These are phyloP conservation scores for Rhizophagus clarus DNA, from an alignment of 192 early-diverging fungal genomes.

Conservation along the genomic window DNA sequence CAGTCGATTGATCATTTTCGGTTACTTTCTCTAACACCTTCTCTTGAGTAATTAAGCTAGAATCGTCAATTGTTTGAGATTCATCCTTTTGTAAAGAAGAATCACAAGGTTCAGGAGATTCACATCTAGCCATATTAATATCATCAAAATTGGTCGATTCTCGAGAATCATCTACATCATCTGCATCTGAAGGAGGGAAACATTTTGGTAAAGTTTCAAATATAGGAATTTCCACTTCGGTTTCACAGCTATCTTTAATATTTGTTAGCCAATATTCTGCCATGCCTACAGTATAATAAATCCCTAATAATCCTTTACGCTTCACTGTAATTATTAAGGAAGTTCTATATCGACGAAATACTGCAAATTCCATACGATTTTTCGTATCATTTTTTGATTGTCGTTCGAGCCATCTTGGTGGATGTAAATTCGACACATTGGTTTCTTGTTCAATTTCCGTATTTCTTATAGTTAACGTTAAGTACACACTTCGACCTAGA, in stretches of 20 bases:
- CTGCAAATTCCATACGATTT: constrained; percentile 1
- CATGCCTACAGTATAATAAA: not conserved
- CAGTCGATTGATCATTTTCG: not conserved
- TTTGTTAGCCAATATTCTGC: constrained; percentile 1
- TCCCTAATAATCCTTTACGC: not conserved
- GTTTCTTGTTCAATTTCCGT: constrained; percentile 13
- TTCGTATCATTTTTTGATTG: not conserved
- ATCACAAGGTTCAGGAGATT: not conserved
- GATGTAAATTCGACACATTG: not conserved
- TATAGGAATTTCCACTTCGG: not conserved
- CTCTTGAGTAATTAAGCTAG: not conserved
- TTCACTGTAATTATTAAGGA: not conserved
- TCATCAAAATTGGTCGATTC: not conserved
- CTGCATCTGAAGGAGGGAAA: not conserved
- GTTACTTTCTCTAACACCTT: not conserved
- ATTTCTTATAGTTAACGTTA: not conserved
- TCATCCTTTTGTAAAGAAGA: no score
- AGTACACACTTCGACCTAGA: not conserved
- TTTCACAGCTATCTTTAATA: constrained; percentile 1
- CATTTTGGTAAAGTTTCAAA: not conserved
- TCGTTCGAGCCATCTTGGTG: constrained; percentile 8
- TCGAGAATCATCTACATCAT: not conserved
- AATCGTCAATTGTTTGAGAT: no score
- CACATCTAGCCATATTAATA: not conserved
- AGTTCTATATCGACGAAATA: constrained; percentile 19